Evolutionary conservation across 2,329 filamentous ascomycete genomes (phyloP).

Genomic region (Sporothrix pallida): DNA sequence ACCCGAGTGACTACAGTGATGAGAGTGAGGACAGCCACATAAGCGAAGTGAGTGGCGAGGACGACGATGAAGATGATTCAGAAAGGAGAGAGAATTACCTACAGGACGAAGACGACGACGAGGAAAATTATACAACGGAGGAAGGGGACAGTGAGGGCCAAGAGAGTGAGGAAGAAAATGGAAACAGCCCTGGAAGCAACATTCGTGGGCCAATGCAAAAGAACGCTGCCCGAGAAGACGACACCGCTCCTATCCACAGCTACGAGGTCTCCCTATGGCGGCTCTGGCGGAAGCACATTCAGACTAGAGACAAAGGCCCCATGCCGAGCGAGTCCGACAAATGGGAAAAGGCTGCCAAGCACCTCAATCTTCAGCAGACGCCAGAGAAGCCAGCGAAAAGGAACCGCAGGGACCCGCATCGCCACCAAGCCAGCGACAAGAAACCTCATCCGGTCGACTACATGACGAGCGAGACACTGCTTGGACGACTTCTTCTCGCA

Average conservation of each 20-base stretch:
- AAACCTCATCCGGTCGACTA: background rate
- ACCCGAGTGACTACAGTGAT: no score
- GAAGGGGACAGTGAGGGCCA: no score
- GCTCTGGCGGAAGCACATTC: background rate
- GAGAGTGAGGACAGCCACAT: no score
- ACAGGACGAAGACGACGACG: no score
- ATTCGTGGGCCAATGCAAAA: background rate
- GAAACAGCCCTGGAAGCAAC: no score
- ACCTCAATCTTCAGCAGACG: background rate
- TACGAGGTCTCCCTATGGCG: background rate
- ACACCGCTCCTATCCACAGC: background rate
- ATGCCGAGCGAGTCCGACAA: background rate
- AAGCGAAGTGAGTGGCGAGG: no score
- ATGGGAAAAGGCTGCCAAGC: background rate
- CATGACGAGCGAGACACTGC: background rate
- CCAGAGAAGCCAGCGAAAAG: background rate
- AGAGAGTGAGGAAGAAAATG: no score
- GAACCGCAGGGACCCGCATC: background rate
- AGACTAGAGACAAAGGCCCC: background rate
- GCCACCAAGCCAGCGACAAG: no score
- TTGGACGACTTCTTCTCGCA: background rate
- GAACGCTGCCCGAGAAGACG: background rate
- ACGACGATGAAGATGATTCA: no score
- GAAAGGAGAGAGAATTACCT: no score
- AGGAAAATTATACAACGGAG: no score